Percentiles rank a stretch among this genome's conserved stretches.
These are phyloP conservation scores for Kodamaea alishanica DNA, from an alignment of 1,139 yeast genomes.

Conservation along the genomic window DNA sequence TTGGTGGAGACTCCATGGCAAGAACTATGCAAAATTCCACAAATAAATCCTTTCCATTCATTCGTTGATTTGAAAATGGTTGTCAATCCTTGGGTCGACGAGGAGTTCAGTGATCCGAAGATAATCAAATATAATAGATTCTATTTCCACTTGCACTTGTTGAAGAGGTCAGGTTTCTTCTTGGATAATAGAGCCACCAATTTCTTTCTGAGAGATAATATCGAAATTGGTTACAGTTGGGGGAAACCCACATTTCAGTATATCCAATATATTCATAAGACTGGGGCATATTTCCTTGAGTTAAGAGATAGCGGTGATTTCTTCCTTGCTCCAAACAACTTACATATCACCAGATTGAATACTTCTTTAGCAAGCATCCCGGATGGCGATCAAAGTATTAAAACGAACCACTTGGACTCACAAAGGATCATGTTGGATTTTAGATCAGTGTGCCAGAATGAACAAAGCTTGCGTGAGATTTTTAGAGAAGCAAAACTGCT, in stretches of 20 bases:
- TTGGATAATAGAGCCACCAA: slow-evolving; percentile 77
- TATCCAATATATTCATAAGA: slow-evolving; percentile 84
- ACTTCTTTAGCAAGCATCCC: slow-evolving; percentile 24
- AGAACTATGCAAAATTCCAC: slow-evolving; percentile 75
- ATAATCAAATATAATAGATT: slow-evolving; percentile 46
- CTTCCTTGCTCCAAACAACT: slow-evolving; percentile 76
- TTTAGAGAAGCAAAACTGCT: slow-evolving; percentile 57
- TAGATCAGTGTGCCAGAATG: slow-evolving; percentile 57
- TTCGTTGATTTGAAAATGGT: slow-evolving; percentile 65
- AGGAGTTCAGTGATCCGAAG: slow-evolving; percentile 51
- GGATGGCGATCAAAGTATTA: slow-evolving; percentile 27
- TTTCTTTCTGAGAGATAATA: slow-evolving; percentile 50
- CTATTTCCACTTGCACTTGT: slow-evolving; percentile 60
- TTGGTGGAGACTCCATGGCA: slow-evolving; percentile 93
- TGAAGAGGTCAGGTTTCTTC: slow-evolving; percentile 68
- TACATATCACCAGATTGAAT: slow-evolving; percentile 64
- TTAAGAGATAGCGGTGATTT: slow-evolving; percentile 77
- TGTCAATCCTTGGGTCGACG: slow-evolving; percentile 63
- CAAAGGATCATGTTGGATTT: slow-evolving; percentile 72
- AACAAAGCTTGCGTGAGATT: slow-evolving; percentile 42
- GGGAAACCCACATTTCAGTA: slow-evolving; percentile 79
- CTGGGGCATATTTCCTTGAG: slow-evolving; percentile 90
- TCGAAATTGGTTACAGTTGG: slow-evolving; percentile 79
- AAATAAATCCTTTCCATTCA: slow-evolving; percentile 82
- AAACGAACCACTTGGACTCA: slow-evolving; percentile 49